These are phyloP conservation scores for Hyaloscypha variabilis DNA, from an alignment of 495 filamentous ascomycete genomes.

Conservation along the genomic window DNA sequence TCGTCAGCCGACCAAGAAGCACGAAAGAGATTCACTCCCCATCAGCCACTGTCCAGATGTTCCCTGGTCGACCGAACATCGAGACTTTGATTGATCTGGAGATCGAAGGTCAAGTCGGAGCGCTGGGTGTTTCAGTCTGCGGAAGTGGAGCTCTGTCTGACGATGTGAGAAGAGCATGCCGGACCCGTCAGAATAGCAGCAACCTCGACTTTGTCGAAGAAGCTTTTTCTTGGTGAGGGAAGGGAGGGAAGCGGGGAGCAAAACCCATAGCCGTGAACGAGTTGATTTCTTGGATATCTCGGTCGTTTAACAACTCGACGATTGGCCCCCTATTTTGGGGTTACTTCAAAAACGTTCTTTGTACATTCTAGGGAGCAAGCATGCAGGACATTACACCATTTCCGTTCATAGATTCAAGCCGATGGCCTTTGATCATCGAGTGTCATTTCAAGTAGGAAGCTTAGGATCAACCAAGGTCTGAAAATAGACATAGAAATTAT, in stretches of 20 bases:
- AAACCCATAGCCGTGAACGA: too few species aligned
- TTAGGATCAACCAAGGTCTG: not conserved
- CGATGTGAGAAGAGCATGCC: constrained; percentile 75
- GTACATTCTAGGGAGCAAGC: constrained; percentile 10
- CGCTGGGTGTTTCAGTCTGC: constrained; percentile 85
- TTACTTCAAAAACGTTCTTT: constrained; percentile 17
- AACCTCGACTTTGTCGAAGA: constrained; percentile 92
- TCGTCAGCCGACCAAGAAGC: constrained; percentile 82
- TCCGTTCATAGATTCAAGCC: not conserved
- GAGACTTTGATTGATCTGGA: constrained; percentile 76
- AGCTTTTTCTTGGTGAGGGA: constrained; percentile 93
- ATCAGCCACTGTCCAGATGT: constrained; percentile 87
- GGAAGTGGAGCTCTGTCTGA: constrained; percentile 89
- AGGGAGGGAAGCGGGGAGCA: too few species aligned
- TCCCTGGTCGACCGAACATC: constrained; percentile 65
- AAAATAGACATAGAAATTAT: not conserved
- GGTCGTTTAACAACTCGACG: not conserved
- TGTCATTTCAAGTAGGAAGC: not conserved
- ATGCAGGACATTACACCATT: not conserved
- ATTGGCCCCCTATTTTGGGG: constrained; percentile 3
- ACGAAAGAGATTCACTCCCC: constrained; percentile 81
- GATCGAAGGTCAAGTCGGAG: constrained; percentile 75
- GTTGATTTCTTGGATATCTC: not conserved
- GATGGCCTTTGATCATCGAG: not conserved
- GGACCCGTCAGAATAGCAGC: constrained; percentile 64